Conservation (phyloP, 1,284 basidiomycete genomes). For the Ustilago tritici region DNA sequence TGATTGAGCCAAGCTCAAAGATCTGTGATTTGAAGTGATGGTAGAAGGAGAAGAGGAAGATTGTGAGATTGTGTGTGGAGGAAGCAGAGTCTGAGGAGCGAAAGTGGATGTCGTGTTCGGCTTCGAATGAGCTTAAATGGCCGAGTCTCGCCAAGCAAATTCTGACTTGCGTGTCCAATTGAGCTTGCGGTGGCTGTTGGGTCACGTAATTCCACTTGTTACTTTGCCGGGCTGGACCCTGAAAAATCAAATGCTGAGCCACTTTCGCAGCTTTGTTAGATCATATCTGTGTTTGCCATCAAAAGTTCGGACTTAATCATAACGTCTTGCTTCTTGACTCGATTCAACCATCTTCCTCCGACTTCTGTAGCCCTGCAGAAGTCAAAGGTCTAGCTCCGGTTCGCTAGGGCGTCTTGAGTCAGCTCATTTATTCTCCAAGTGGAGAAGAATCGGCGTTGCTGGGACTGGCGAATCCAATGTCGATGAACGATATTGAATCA, state of each 20-base stretch:
- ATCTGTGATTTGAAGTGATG: background rate
- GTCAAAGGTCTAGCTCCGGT: background rate
- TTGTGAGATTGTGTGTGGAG: background rate
- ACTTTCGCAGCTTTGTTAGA: background rate
- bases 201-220: constrained; percentile 6
- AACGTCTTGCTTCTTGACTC: background rate
- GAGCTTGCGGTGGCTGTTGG: constrained; percentile 1
- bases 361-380: too few species aligned
- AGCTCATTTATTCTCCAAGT: background rate
- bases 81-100: background rate
- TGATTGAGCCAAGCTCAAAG: background rate
- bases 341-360: too few species aligned
- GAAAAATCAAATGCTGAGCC: background rate
- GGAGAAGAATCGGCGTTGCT: background rate
- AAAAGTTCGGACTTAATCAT: background rate
- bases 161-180: constrained; percentile 1
- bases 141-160: constrained; percentile 28
- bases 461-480: background rate
- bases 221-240: constrained; percentile 9
- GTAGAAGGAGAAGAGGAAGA: background rate
- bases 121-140: constrained; percentile 31
- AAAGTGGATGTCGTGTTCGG: constrained; percentile 18
- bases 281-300: background rate
- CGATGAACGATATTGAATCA: background rate
- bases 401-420: background rate